Percentiles rank a stretch among this genome's conserved stretches.
These are phyloP conservation scores for Wilcoxina mikolae DNA, from an alignment of 495 filamentous ascomycete species.

Conservation along the genomic window DNA sequence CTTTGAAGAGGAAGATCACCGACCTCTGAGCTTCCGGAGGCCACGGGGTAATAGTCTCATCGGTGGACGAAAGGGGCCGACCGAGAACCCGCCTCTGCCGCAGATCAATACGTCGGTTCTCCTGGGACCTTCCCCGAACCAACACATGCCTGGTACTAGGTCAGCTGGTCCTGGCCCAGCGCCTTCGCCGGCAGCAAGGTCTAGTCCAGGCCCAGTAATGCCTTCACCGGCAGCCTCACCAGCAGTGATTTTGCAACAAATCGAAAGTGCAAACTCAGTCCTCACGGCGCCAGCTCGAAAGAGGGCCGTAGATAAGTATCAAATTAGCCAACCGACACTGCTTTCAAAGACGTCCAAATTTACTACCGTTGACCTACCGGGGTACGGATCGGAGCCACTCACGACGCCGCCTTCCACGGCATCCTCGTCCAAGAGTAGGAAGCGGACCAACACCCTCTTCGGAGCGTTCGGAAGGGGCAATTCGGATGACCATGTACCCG, in stretches of 20 bases:
- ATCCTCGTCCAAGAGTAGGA: conserved; percentile 5
- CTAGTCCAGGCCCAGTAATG: conserved; percentile 12
- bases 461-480: conserved; percentile 9
- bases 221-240: conserved; percentile 9
- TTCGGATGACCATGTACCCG: not conserved
- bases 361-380: conserved; percentile 18
- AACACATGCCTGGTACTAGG: not conserved
- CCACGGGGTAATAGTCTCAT: not conserved
- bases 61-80: not conserved
- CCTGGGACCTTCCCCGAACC: too few relatives aligned
- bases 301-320: conserved; percentile 20
- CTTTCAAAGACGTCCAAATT: conserved; percentile 27
- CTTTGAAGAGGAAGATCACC: conserved; percentile 3
- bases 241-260: not conserved
- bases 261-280: conserved; percentile 16
- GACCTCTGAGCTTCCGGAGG: not conserved
- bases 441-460: conserved; percentile 13
- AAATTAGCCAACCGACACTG: conserved; percentile 25
- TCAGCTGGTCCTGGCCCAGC: conserved; percentile 4
- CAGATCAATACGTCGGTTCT: not conserved
- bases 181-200: not conserved
- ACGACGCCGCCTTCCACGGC: too few relatives aligned
- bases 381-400: too few relatives aligned
- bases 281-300: conserved; percentile 25
- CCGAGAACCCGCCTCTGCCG: not conserved